Base-by-base conservation (phyloP, 169 alveolate genomes). In the Plasmodium chabaudi region DNA sequence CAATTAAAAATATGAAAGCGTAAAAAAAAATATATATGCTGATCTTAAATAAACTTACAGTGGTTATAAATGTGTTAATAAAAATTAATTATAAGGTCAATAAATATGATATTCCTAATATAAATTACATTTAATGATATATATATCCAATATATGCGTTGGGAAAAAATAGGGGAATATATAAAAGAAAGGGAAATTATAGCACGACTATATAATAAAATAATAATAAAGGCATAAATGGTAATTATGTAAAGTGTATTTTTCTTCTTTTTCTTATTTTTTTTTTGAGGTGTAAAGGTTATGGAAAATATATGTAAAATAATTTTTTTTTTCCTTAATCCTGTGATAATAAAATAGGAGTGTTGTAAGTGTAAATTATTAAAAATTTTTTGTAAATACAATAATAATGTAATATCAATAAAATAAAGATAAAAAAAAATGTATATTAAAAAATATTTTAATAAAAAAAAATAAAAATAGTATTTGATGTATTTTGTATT, bases 21-120 rank as follows among this genome's bases (percentile, higher is more conserved):
- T 3, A 34, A 34, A 34, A 34, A 34, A 34, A 27, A 27, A 51
- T 34, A 3, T 34, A 53, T 39, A 72, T 56, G 42, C 46, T 34
- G 21, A 42, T 44, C 42, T 57, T 55, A 72, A 57, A 72, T 71
- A 72, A 25, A 57, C 17, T 3, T 71, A 56, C 19, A 19, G 87
- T 72, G 56, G 19, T 56, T 56, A 72, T 72, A n/a, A 56, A 57
- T 72, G 71, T 5, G 49, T 72, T 34, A 47, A 72, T 21, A 72
- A 56, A 72, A n/a, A 47, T 71, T 64, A n/a, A 61, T 57, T 13
- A 49, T 39, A 56, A 72, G 70, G 71, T 72, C 53, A 72, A 72
- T 56, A 4, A 46, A 42, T 25, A 39, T 47, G 27, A 21, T 17
- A 19, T 7, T 1, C 39, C 57, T 15, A 51, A 51, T 51, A 51